Base-by-base conservation (phyloP, 805 yeast genomes). In the Ogataea minuta region DNA sequence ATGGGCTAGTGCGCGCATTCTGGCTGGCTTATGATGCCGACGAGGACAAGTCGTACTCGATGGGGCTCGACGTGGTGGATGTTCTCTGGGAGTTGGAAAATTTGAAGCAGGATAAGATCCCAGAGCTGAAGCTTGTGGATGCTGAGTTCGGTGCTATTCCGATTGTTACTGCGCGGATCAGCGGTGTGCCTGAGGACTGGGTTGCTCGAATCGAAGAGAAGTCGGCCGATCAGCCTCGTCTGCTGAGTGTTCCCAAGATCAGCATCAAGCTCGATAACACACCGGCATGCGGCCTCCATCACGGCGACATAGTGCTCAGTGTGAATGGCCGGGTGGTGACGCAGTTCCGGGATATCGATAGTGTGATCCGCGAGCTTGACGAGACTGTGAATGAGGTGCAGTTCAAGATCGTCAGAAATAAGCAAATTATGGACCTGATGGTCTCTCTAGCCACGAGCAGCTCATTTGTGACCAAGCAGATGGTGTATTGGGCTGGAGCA, bases 141-240 rank as follows among this genome's bases (percentile, higher is more conserved):
- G 82, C 86, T 25, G 96, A 87, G 53, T 79, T 87, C 50, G 73
- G 75, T 11, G 70, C 89, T 0, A 67, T 84, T 23, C 74, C 86
- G 2, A 68, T 88, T 16, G 72, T 79, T 17, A 82, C 78, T 54
- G 95, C 95, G 2, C 77, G 96, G 61, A 76, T 85, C 31, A 73
- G 86, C 54, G 95, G 95, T n/a, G 95, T 89, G 15, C 77, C 93
- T 0, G 91, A 85, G 50, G 77, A 77, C 29, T 88, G 95, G 95
- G 83, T 90, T 44, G 55, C 68, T 24, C 71, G 69, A 45, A 72
- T 86, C 56, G 95, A 86, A 58, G 55, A 55, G 8, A 45, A 49
- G 4, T 68, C 72, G 17, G 73, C 71, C 23, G 87, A 84, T 53
- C 79, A 85, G 52, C 70, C 82, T 30, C 90, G 87, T 56, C 76